These are phyloP conservation scores for Lipomyces anomalus DNA, from an alignment of 805 yeast genomes.

Conservation along the genomic window DNA sequence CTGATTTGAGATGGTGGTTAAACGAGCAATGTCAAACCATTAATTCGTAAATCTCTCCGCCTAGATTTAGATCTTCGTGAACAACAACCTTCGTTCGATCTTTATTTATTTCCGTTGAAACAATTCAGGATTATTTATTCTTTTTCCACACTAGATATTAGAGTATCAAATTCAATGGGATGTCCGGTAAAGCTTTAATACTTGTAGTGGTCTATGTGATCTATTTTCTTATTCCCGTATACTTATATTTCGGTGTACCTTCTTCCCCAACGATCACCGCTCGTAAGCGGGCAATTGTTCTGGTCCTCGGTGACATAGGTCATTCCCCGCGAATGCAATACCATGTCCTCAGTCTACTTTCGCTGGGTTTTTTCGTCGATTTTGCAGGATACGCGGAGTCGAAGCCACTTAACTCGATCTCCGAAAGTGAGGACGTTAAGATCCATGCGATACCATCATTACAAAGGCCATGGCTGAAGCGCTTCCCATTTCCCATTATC, in stretches of 20 bases:
- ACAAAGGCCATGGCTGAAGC: conserved; percentile 15
- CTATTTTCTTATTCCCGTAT: conserved; percentile 21
- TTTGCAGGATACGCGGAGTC: conserved; percentile 63
- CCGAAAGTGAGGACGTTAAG: conserved; percentile 26
- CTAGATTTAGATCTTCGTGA: too few species aligned
- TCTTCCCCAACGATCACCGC: conserved; percentile 10
- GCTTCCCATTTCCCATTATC: conserved; percentile 52
- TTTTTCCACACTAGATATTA: too few species aligned
- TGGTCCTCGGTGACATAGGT: conserved; percentile 89
- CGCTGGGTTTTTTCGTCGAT: conserved; percentile 64
- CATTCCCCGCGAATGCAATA: conserved; percentile 93
- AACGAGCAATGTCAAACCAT: too few species aligned
- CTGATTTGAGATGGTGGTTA: too few species aligned
- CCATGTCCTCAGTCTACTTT: conserved; percentile 76
- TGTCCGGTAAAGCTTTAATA: too few species aligned
- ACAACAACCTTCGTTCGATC: too few species aligned
- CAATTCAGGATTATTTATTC: too few species aligned
- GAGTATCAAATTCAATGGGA: too few species aligned
- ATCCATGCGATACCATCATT: conserved; percentile 31
- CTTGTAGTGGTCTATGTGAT: too few species aligned
- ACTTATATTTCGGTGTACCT: conserved; percentile 17
- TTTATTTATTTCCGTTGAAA: too few species aligned
- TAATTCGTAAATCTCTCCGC: too few species aligned
- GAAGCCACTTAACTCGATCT: conserved; percentile 26
- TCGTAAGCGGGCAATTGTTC: conserved; percentile 55